These are phyloP conservation scores for Chalciporus sp. DNA, from an alignment of 1,284 basidiomycete species.

Conservation along the genomic window DNA sequence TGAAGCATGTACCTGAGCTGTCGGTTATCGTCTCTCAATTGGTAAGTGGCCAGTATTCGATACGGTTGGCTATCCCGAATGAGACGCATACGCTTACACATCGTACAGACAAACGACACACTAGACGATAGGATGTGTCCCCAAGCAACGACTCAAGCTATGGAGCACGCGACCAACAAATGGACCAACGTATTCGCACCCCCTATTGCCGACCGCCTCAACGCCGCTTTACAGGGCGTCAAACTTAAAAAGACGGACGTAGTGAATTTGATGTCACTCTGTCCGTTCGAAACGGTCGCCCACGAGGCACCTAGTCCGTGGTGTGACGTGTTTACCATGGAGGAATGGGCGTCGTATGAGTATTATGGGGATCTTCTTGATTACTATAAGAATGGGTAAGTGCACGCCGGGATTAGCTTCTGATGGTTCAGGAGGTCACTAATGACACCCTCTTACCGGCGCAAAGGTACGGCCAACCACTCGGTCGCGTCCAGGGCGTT, in stretches of 20 bases:
- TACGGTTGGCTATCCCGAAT: too few species aligned
- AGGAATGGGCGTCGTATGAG: conserved; percentile 64
- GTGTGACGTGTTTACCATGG: conserved; percentile 63
- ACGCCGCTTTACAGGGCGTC: conserved; percentile 61
- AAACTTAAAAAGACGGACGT: conserved; percentile 60
- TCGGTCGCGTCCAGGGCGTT: conserved; percentile 76
- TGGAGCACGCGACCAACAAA: conserved; percentile 41
- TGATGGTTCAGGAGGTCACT: too few species aligned
- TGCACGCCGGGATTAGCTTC: background rate
- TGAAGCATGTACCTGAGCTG: conserved; percentile 42
- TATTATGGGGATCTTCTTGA: conserved; percentile 74
- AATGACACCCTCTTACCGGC: too few species aligned
- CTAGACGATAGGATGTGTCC: conserved; percentile 73
- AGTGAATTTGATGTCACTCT: conserved; percentile 68
- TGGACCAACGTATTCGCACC: conserved; percentile 62
- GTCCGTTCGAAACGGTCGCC: conserved; percentile 74
- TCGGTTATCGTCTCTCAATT: conserved; percentile 57
- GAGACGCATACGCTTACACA: too few species aligned
- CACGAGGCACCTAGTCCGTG: conserved; percentile 60
- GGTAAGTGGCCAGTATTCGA: conserved; percentile 41
- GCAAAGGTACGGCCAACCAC: conserved; percentile 58
- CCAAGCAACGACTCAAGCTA: conserved; percentile 43
- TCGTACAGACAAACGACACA: conserved; percentile 62
- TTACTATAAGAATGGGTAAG: conserved; percentile 73
- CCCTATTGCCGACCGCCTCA: conserved; percentile 63